Base-by-base conservation (phyloP, 768 basidiomycete genomes). In the Lactifluus subvellereus region DNA sequence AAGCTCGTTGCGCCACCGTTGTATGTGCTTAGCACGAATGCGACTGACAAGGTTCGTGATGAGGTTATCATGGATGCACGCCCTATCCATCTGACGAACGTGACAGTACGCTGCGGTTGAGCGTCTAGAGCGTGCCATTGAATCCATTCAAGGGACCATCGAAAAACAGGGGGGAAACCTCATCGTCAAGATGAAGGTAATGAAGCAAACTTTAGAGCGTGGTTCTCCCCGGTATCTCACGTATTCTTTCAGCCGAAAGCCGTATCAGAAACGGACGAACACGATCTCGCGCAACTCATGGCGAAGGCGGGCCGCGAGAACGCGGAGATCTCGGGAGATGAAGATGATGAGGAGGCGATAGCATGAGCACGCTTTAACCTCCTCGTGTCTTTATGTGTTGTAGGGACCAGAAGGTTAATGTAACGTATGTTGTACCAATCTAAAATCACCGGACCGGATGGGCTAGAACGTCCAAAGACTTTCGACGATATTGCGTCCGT, bases 221-320 rank as follows among this genome's bases (percentile, higher is more conserved):
- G 54, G 32, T 14, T 54, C 27, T 16, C 37, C 43, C n/a, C 6
- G 18, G 16, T 8, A 6, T 47, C 14, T 35, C 32, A 52, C 27
- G 20, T 40, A 10, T 35, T 18, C 32, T 27, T 65, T 35, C 68
- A 97, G 94, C 97, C 97, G 64, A 98, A 98, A 80, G 94, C 96
- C 2, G 89, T 99, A 42, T 94, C 92, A 30, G 97, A 98, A 74
- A 91, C 91, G 5, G 97, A 99, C 77, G 97, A 99, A 74, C 90
- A 94, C 68, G 97, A 98, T 73, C 84, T 99, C 66, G 95, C 94
- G 0, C 90, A 94, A 67, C 88, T 97, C 70, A 98, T 99, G 96
- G 92, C 89, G 43, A 91, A 93, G 74, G 94, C 89, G 20, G 89
- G 89, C 62, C 82, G 85, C 72, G 96, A 97, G 77, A 99, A 99